phyloP scores from a whole-genome alignment of 352 stramenopile species.

The Pseudoperonospora humuli region DNA sequence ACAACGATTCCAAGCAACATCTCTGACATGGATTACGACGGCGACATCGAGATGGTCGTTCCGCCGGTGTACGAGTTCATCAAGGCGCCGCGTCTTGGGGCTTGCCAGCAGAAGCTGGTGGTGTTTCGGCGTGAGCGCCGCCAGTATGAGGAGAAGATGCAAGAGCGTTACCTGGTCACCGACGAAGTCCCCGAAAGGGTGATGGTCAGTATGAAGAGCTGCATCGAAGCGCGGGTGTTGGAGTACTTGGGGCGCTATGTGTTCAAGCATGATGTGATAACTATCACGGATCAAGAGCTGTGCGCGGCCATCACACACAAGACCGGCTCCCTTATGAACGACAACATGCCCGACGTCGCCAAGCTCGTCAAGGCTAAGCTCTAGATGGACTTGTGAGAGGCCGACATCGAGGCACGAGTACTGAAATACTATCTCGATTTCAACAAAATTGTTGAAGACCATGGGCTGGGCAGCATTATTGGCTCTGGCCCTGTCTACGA shows the following conservation, averaged over 20 bases:
- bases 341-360: background rate
- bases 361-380: background rate
- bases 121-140: too few species aligned
- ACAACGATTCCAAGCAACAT: too few species aligned
- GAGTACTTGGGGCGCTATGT: conserved; percentile 59
- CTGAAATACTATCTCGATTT: conserved; percentile 1
- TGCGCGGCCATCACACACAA: background rate
- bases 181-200: background rate
- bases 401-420: background rate
- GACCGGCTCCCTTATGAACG: background rate
- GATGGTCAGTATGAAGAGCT: background rate
- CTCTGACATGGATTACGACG: too few species aligned
- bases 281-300: too few species aligned
- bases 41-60: too few species aligned
- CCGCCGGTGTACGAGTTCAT: too few species aligned
- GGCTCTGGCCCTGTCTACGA: too few species aligned
- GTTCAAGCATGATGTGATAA: background rate
- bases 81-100: too few species aligned
- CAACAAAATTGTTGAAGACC: conserved; percentile 1
- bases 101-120: too few species aligned
- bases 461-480: background rate
- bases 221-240: conserved; percentile 2
- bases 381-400: background rate
- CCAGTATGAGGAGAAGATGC: background rate
- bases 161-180: background rate